A percentile compares a stretch with the other conserved stretches of the same genome.
Evolutionary conservation across 768 basidiomycete genomes (phyloP).

Genomic region (Auricularia heimuer): DNA sequence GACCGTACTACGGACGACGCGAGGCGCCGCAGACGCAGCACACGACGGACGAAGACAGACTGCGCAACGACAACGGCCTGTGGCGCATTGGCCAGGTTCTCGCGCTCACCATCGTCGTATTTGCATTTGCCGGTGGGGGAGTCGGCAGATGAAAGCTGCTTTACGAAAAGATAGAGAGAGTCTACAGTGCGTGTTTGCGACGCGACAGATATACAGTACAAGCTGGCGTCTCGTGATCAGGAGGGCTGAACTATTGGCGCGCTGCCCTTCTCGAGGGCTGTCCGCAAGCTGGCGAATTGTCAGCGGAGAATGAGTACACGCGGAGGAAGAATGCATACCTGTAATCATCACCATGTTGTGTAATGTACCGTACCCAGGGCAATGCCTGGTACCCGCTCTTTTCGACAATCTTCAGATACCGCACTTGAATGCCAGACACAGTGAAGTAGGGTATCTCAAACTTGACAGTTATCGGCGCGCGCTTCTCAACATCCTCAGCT

Average conservation of each 20-base stretch:
- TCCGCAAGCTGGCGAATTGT: slow-evolving; percentile 42
- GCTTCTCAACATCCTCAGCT: slow-evolving; percentile 77
- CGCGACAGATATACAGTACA: background rate
- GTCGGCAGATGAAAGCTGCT: background rate
- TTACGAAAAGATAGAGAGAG: background rate
- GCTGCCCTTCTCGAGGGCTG: slow-evolving; percentile 65
- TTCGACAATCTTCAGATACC: slow-evolving; percentile 97
- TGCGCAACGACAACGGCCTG: background rate
- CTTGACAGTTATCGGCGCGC: slow-evolving; percentile 91
- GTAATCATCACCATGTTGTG: slow-evolving; percentile 86
- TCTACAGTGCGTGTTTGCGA: background rate
- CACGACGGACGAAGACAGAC: background rate
- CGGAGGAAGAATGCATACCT: slow-evolving; percentile 39
- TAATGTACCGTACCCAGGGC: slow-evolving; percentile 94
- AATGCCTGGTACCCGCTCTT: slow-evolving; percentile 96
- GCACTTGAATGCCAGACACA: slow-evolving; percentile 92
- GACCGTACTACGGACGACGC: background rate
- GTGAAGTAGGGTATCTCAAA: slow-evolving; percentile 99
- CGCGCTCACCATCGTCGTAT: background rate
- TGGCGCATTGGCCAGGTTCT: background rate
- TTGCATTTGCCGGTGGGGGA: background rate
- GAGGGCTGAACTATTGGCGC: slow-evolving; percentile 38
- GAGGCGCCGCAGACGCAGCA: background rate
- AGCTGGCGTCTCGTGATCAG: background rate
- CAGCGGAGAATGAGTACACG: background rate